phyloP scores from a whole-genome alignment of 352 stramenopile genomes.

The Phytophthora syringae region DNA sequence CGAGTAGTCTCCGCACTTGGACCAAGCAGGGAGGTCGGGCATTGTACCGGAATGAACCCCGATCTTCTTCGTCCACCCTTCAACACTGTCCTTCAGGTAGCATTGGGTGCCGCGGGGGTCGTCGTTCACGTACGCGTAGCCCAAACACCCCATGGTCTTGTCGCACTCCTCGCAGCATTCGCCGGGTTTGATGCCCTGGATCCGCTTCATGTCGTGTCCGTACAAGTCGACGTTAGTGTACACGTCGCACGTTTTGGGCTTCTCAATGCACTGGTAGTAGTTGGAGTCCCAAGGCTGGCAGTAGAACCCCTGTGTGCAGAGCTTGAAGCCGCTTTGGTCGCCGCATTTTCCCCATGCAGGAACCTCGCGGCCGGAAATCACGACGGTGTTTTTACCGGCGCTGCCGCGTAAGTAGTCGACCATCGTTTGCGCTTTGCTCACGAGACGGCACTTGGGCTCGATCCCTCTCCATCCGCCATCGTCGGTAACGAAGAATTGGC shows the following conservation, averaged over 20 bases:
- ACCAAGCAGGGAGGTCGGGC: conserved; percentile 22
- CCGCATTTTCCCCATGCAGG: conserved; percentile 32
- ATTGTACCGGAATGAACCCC: conserved; percentile 26
- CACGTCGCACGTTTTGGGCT: conserved; percentile 29
- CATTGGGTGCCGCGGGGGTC: conserved; percentile 41
- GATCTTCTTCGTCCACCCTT: conserved; percentile 30
- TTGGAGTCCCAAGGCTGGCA: conserved; percentile 43
- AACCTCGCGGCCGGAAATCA: conserved; percentile 25
- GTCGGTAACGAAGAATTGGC: conserved; percentile 32
- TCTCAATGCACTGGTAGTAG: conserved; percentile 40
- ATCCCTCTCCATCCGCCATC: conserved; percentile 26
- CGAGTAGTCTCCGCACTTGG: conserved; percentile 22
- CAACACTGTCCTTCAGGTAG: conserved; percentile 43
- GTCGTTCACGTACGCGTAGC: conserved; percentile 56
- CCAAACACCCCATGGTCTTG: conserved; percentile 38
- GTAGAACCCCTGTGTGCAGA: conserved; percentile 35
- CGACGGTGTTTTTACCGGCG: conserved; percentile 20
- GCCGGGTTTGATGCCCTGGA: conserved; percentile 24
- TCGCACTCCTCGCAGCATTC: conserved; percentile 35
- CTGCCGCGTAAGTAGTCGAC: conserved; percentile 13
- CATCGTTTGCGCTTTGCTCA: conserved; percentile 29
- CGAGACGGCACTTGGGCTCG: conserved; percentile 26
- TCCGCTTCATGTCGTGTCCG: conserved; percentile 44
- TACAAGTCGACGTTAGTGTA: conserved; percentile 38
- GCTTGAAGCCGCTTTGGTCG: conserved; percentile 20